phyloP scores from a whole-genome alignment of 306 rosid species.

The Arachis hypogaea region DNA sequence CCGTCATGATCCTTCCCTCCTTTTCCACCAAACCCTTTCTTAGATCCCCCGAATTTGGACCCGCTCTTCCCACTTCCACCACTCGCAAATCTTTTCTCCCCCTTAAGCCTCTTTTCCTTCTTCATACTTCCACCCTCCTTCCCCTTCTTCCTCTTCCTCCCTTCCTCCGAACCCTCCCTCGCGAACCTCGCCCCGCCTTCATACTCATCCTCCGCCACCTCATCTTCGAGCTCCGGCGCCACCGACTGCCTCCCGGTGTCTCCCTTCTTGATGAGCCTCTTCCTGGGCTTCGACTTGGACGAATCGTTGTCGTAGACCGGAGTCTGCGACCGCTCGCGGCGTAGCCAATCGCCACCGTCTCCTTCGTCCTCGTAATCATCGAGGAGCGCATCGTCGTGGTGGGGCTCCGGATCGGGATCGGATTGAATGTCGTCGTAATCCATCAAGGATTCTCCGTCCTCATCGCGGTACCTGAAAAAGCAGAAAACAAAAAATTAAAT shows the following conservation, averaged over 20 bases:
- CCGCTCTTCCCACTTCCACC: constrained; percentile 52
- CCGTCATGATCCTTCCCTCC: constrained; percentile 81
- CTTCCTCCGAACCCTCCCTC: constrained; percentile 57
- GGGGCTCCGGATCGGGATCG: constrained; percentile 81
- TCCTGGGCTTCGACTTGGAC: constrained; percentile 71
- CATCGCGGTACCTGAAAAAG: constrained; percentile 79
- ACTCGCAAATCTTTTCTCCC: constrained; percentile 62
- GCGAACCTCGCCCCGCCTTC: constrained; percentile 42
- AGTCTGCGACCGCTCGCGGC: constrained; percentile 74
- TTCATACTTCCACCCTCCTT: constrained; percentile 56
- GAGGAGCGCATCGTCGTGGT: constrained; percentile 36
- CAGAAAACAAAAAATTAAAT: neutral
- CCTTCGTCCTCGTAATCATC: constrained; percentile 60
- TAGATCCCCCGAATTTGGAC: constrained; percentile 52
- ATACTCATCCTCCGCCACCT: constrained; percentile 50
- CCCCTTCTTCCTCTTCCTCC: constrained; percentile 55
- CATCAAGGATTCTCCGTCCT: constrained; percentile 97
- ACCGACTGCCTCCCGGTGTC: constrained; percentile 47
- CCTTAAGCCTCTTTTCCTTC: constrained; percentile 79
- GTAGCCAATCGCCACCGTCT: constrained; percentile 57
- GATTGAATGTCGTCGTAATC: constrained; percentile 77
- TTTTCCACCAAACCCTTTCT: constrained; percentile 67
- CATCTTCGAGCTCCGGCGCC: constrained; percentile 61
- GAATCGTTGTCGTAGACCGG: constrained; percentile 72
- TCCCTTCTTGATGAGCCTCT: constrained; percentile 86